A percentile compares a stretch with the other conserved stretches of the same genome.
Conservation (phyloP, 2,329 filamentous ascomycete genomes). For the Aspergillus latus region DNA sequence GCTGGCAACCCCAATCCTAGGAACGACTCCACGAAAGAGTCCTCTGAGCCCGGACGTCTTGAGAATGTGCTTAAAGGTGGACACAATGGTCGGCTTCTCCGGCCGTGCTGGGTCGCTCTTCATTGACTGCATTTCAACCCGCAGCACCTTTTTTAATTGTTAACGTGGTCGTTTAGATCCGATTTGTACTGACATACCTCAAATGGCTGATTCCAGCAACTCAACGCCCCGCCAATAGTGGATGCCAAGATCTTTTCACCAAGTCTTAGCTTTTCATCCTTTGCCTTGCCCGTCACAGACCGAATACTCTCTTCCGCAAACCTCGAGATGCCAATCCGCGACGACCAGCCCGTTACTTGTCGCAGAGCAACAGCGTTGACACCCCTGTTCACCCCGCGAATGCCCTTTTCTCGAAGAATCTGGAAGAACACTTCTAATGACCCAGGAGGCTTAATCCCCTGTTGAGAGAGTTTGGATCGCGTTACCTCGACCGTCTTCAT, state of each 20-base stretch:
- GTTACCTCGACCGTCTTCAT: conserved; percentile 99
- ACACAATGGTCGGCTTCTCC: conserved; percentile 6
- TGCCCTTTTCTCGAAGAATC: conserved; percentile 8
- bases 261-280: conserved; percentile 6
- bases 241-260: conserved; percentile 24
- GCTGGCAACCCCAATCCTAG: conserved; percentile 20
- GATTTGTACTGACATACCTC: conserved; percentile 10
- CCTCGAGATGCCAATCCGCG: conserved; percentile 23
- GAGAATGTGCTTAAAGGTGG: conserved; percentile 12
- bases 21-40: conserved; percentile 19
- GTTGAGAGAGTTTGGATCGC: conserved; percentile 73
- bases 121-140: conserved; percentile 19
- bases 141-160: background rate
- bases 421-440: conserved; percentile 4
- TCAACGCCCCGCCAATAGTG: conserved; percentile 20
- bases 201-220: conserved; percentile 25
- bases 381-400: conserved; percentile 16
- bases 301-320: conserved; percentile 26
- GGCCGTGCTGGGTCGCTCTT: conserved; percentile 17
- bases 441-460: background rate
- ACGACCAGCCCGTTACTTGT: conserved; percentile 21
- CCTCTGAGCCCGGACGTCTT: conserved; percentile 15
- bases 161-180: background rate
- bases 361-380: conserved; percentile 20
- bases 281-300: conserved; percentile 1